Percentiles rank a stretch among this genome's conserved stretches.
Conservation (phyloP, 75 land plant species). For the Sequoia sempervirens region DNA sequence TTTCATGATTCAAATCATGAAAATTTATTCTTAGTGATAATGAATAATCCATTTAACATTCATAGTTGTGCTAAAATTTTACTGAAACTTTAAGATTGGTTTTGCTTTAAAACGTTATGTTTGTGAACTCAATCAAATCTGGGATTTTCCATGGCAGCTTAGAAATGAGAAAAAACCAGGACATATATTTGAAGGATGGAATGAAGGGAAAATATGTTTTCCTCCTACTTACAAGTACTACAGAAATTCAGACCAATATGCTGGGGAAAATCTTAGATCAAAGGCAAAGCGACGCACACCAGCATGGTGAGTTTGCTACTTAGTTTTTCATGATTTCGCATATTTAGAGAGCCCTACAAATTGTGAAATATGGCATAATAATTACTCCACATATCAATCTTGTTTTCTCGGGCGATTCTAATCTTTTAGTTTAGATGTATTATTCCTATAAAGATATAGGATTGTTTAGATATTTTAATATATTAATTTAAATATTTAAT, state of each 20-base stretch:
- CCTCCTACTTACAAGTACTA: constrained; percentile 94
- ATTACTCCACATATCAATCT: no score
- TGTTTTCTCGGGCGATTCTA: no score
- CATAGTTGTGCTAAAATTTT: no score
- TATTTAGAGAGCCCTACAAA: no score
- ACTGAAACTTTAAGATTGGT: no score
- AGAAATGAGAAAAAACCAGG: constrained; percentile 62
- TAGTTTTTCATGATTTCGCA: neutral
- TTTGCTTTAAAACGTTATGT: neutral
- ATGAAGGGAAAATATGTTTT: constrained; percentile 83
- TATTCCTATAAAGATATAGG: no score
- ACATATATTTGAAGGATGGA: constrained; percentile 78
- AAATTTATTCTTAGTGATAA: no score
- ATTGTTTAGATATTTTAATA: no score
- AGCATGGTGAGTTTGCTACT: constrained; percentile 66
- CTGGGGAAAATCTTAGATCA: constrained; percentile 56
- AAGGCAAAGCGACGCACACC: constrained; percentile 87
- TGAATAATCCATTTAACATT: no score
- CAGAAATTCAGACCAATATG: constrained; percentile 75
- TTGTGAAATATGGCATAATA: no score
- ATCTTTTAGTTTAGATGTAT: neutral
- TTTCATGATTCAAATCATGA: no score
- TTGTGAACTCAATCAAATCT: neutral
- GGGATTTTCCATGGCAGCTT: constrained; percentile 32
- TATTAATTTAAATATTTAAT: neutral